phyloP scores from a whole-genome alignment of 805 yeast genomes.

The Cyberlindnera suaveolens region DNA sequence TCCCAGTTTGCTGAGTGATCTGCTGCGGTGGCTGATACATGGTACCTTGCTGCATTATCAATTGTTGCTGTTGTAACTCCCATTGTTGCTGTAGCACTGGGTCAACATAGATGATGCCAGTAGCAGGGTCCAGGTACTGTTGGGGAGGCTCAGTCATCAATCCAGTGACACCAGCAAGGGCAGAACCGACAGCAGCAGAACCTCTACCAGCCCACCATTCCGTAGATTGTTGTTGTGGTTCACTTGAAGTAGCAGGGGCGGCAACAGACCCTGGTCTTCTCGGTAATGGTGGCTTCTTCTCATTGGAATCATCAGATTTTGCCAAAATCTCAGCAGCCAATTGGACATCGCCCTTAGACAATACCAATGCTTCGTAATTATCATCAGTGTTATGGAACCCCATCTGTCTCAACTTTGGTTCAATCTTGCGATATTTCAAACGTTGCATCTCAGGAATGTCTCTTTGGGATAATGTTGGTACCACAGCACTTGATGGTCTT shows the following conservation, averaged over 20 bases:
- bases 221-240: conserved; percentile 3
- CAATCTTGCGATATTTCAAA: conserved; percentile 43
- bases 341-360: conserved; percentile 53
- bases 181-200: conserved; percentile 25
- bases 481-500: conserved; percentile 9
- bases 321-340: conserved; percentile 54
- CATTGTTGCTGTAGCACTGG: conserved; percentile 48
- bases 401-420: conserved; percentile 41
- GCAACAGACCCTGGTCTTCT: conserved; percentile 23
- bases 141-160: conserved; percentile 43
- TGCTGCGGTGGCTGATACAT: conserved; percentile 6
- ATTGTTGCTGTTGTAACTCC: conserved; percentile 20
- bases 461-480: conserved; percentile 43
- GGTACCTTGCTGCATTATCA: conserved; percentile 3
- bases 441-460: conserved; percentile 49
- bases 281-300: conserved; percentile 46
- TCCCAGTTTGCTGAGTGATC: conserved; percentile 5
- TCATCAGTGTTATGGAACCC: conserved; percentile 55
- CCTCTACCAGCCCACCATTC: conserved; percentile 19
- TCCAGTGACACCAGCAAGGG: conserved; percentile 7
- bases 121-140: conserved; percentile 67
- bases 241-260: conserved; percentile 1
- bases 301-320: conserved; percentile 30
- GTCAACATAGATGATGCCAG: conserved; percentile 66
- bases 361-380: conserved; percentile 55